Conservation (phyloP, 768 basidiomycete genomes). For the Trametes coccinea region DNA sequence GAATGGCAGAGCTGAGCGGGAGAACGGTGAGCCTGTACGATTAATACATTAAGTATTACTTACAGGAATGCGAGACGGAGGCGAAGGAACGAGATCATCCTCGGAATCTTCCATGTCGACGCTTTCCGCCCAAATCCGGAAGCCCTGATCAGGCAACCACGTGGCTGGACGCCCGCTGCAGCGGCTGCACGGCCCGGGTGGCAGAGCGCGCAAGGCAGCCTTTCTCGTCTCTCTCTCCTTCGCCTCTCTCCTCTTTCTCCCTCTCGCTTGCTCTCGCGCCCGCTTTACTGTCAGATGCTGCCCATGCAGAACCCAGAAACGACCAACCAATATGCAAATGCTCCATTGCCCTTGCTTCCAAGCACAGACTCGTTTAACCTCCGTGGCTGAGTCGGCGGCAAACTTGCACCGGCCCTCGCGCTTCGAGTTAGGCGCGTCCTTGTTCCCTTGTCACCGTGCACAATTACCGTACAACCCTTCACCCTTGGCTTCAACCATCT, state of each 20-base stretch:
- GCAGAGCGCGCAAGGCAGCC: background rate
- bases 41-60: background rate
- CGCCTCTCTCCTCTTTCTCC: background rate
- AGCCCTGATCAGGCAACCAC: background rate
- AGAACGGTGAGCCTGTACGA: background rate
- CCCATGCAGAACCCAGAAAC: background rate
- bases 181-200: background rate
- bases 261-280: background rate
- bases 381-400: no score
- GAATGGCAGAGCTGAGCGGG: background rate
- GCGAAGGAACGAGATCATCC: slow-evolving; percentile 2
- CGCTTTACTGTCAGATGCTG: background rate
- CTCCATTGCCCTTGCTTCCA: background rate
- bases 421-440: no score
- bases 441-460: no score
- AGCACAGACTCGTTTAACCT: no score
- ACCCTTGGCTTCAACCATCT: no score
- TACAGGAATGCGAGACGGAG: background rate
- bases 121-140: background rate
- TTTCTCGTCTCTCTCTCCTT: background rate
- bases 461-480: no score
- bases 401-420: no score
- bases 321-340: background rate
- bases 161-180: background rate
- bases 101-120: background rate